A percentile compares a stretch with the other conserved stretches of the same genome.
phyloP scores from a whole-genome alignment of 192 early-diverging fungal species.

The Mortierella antarctica region DNA sequence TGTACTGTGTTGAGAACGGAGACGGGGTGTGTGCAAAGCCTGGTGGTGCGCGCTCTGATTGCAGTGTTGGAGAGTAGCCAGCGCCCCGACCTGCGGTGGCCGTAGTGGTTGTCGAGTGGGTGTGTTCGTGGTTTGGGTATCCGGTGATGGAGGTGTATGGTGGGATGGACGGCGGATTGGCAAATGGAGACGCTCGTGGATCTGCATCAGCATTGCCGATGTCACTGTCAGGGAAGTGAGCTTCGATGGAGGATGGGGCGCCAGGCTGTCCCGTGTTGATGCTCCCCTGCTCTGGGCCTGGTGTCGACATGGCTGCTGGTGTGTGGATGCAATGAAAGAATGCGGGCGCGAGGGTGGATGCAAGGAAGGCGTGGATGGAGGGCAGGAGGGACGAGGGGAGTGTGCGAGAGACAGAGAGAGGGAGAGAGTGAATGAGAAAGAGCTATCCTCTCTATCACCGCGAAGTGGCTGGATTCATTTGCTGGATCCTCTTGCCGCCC shows the following conservation, averaged over 20 bases:
- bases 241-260: too few species aligned
- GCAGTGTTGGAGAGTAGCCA: constrained; percentile 25
- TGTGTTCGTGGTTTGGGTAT: too few species aligned
- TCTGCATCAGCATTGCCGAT: constrained; percentile 6
- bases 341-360: not conserved
- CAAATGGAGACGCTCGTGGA: not conserved
- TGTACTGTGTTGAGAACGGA: too few species aligned
- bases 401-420: not conserved
- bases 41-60: not conserved
- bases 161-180: too few species aligned
- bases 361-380: not conserved
- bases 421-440: not conserved
- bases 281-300: too few species aligned
- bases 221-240: not conserved
- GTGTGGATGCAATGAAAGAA: not conserved
- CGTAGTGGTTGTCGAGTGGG: not conserved
- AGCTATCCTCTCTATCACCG: too few species aligned
- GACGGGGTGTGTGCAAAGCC: constrained; percentile 5
- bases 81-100: not conserved
- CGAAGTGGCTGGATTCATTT: too few species aligned
- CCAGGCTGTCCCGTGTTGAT: too few species aligned
- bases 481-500: too few species aligned
- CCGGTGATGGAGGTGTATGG: too few species aligned
- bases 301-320: not conserved
- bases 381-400: not conserved